These are phyloP conservation scores for Daldinia grandis DNA, from an alignment of 495 filamentous ascomycete species.

Conservation along the genomic window DNA sequence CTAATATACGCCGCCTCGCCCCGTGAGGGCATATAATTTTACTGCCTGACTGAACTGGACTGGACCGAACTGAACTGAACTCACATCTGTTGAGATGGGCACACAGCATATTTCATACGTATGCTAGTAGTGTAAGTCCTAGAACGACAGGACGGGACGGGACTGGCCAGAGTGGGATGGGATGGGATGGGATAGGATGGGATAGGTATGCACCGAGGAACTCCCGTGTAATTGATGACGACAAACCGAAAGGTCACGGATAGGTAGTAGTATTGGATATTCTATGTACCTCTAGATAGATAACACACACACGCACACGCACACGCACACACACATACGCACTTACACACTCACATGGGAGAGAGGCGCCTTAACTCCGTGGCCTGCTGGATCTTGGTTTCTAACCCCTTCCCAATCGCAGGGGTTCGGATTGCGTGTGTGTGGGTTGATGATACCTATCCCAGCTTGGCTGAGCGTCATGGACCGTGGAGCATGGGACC, in stretches of 20 bases:
- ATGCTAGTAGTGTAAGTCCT: neutral
- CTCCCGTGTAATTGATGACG: slow-evolving; percentile 9
- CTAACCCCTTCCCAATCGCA: slow-evolving; percentile 35
- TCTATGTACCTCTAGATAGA: neutral
- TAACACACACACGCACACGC: neutral
- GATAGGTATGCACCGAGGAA: slow-evolving; percentile 10
- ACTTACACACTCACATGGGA: no score
- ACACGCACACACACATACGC: slow-evolving; percentile 10
- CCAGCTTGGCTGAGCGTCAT: slow-evolving; percentile 5
- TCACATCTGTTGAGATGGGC: neutral
- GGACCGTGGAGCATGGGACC: no score
- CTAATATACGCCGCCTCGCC: slow-evolving; percentile 3
- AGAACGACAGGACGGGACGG: neutral
- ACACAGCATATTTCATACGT: neutral
- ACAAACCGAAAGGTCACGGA: neutral
- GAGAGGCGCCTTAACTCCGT: slow-evolving; percentile 29
- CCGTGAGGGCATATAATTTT: slow-evolving; percentile 8
- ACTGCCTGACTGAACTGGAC: neutral
- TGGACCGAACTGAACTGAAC: no score
- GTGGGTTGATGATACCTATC: slow-evolving; percentile 28
- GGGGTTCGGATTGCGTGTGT: slow-evolving; percentile 12
- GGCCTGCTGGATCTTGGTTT: slow-evolving; percentile 40
- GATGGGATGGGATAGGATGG: no score
- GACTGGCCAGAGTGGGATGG: no score
- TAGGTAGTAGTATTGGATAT: neutral